Percentiles rank a stretch among this genome's conserved stretches.
Conservation (phyloP, 495 filamentous ascomycete species). For the Aspergillus baeticus region DNA sequence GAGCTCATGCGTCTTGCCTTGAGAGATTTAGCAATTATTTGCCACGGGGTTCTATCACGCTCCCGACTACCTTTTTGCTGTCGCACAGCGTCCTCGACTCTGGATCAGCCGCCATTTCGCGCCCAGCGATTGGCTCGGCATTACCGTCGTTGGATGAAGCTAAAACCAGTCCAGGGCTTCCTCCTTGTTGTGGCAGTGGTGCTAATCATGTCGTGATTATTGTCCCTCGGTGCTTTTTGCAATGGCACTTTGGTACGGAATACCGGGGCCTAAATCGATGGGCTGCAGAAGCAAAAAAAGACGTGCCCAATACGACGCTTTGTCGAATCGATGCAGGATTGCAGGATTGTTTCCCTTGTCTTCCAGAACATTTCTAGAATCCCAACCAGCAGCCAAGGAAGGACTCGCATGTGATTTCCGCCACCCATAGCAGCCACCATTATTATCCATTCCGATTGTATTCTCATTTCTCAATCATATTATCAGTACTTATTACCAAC, state of each 20-base stretch:
- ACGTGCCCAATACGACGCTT: neutral
- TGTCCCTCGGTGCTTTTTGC: neutral
- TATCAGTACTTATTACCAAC: neutral
- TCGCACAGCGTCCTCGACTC: neutral
- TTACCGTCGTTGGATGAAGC: slow-evolving; percentile 13
- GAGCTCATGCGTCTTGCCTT: neutral
- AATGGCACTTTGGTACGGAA: neutral
- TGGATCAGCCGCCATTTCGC: slow-evolving; percentile 15
- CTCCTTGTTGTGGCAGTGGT: neutral
- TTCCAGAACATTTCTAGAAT: slow-evolving; percentile 21
- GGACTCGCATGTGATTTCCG: slow-evolving; percentile 8
- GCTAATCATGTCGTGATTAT: neutral
- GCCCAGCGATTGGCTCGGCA: slow-evolving; percentile 12
- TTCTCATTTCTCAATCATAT: neutral
- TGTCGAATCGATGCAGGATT: slow-evolving; percentile 1
- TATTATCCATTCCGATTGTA: neutral
- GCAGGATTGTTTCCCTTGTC: neutral
- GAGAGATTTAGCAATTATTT: neutral
- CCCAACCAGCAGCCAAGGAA: neutral
- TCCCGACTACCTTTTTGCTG: neutral
- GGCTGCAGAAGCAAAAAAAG: slow-evolving; percentile 11
- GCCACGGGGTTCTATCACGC: slow-evolving; percentile 7
- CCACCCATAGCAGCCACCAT: neutral
- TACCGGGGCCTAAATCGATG: neutral
- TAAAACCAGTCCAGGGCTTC: neutral